Evolutionary conservation across 2,329 filamentous ascomycete genomes (phyloP), one percentile per base, ranked within the genome.

Genomic region (Apiospora kogelbergensis): DNA sequence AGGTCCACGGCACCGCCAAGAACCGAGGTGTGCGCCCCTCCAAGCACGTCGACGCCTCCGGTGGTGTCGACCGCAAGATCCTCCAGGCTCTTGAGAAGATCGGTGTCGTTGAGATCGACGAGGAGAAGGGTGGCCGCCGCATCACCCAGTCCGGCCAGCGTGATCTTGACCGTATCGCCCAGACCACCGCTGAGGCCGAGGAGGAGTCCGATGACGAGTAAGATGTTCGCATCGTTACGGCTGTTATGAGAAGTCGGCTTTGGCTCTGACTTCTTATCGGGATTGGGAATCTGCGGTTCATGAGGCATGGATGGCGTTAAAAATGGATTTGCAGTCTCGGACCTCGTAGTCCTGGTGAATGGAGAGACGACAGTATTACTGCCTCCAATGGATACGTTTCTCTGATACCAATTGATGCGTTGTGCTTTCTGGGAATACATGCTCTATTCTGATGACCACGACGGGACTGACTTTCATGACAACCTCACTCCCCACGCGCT

Each of bases 81-180:
- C 87, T 98, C 84, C 96, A 99, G 90, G 88, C 95, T 72, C 93
- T 99, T 70, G 96, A 98, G 93, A 98, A 98, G 93, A 98, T 99
- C 80, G 95, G 95, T 84, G 95, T 99, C 78, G 88, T 99, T 73
- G 96, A 99, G 92, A 88, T 93, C 81, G 95, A 98, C 80, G 95
- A 98, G 90, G 95, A 98, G 77, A 97, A 97, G 90, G 96, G 96
- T 85, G 96, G 96, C 81, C 93, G 96, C 82, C 91, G 96, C 84
- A 98, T 99, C 87, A 98, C 96, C 80, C 94, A 98, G 89, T 90
- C 91, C 81, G 96, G 96, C 82, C 95, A 98, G 91, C 93, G 96
- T 89, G 96, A 99, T 92, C 90, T 99, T 89, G 96, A 98, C 89
- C 95, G 90, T 86, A 95, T 95, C 79, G 93, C 93, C 81, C 91